Conservation (phyloP, 2,329 filamentous ascomycete genomes). For the Calonectria pauciramosa region DNA sequence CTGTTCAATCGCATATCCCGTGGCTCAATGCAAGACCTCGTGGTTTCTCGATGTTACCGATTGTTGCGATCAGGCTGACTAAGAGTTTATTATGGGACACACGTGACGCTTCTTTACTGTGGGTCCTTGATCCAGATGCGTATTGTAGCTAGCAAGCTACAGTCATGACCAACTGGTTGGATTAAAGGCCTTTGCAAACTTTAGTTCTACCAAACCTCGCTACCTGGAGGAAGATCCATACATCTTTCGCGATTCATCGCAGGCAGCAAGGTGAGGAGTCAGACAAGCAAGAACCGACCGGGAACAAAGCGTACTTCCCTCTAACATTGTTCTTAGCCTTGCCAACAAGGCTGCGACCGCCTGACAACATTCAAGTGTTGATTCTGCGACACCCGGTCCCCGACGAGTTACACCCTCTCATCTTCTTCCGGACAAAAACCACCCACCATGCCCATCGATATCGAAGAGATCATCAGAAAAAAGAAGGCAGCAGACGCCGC, state of each 20-base stretch:
- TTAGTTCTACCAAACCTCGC: not conserved
- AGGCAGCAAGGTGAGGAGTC: not conserved
- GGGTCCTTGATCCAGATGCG: not conserved
- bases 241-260: not conserved
- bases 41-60: slow-evolving; percentile 39
- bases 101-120: not conserved
- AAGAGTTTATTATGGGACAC: not conserved
- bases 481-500: slow-evolving; percentile 90
- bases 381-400: not conserved
- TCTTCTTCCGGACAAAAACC: not conserved
- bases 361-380: slow-evolving; percentile 23
- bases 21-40: slow-evolving; percentile 10
- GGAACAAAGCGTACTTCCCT: not conserved
- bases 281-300: not conserved
- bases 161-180: not conserved
- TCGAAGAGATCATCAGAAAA: slow-evolving; percentile 87
- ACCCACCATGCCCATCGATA: slow-evolving; percentile 69
- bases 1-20: slow-evolving; percentile 34
- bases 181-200: not conserved
- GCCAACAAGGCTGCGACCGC: slow-evolving; percentile 25
- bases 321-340: slow-evolving; percentile 39
- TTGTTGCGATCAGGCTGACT: slow-evolving; percentile 34
- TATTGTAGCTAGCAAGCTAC: not conserved
- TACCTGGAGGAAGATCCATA: not conserved
- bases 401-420: not conserved